Evolutionary conservation across 306 rosid species (phyloP).

Genomic region (Medicago lupulina): DNA sequence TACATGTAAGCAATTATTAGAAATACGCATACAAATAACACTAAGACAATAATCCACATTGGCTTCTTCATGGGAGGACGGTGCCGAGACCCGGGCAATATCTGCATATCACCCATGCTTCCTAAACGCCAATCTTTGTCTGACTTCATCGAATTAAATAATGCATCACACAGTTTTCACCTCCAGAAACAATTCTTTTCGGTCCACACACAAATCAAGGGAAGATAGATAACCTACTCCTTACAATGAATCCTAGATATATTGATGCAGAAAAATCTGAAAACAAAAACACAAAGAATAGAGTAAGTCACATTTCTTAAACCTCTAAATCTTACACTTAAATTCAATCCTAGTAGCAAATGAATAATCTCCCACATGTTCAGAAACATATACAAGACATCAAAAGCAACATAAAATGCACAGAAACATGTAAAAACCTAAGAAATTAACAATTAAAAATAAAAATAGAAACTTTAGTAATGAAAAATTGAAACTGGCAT

Average conservation of each 20-base stretch:
- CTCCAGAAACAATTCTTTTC: conserved; percentile 35
- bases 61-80: conserved; percentile 87
- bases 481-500: not conserved
- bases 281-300: conserved; percentile 21
- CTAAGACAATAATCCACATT: conserved; percentile 86
- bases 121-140: conserved; percentile 71
- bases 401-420: too few species aligned
- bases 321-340: conserved; percentile 22
- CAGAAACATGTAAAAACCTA: too few species aligned
- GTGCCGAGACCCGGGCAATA: conserved; percentile 81
- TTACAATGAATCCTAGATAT: conserved; percentile 30
- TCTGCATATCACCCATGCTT: conserved; percentile 74
- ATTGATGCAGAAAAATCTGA: conserved; percentile 44
- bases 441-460: not conserved
- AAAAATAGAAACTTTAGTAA: not conserved
- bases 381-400: too few species aligned
- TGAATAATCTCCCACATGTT: not conserved
- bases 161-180: conserved; percentile 51
- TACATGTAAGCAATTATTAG: conserved; percentile 84
- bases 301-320: conserved; percentile 13
- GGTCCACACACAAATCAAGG: conserved; percentile 20
- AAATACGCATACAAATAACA: conserved; percentile 78
- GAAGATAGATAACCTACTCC: conserved; percentile 8
- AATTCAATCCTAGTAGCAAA: conserved; percentile 22
- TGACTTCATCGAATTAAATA: conserved; percentile 72